Evolutionary conservation across 2,329 filamentous ascomycete genomes (phyloP).

Genomic region (Daldinia sp.): DNA sequence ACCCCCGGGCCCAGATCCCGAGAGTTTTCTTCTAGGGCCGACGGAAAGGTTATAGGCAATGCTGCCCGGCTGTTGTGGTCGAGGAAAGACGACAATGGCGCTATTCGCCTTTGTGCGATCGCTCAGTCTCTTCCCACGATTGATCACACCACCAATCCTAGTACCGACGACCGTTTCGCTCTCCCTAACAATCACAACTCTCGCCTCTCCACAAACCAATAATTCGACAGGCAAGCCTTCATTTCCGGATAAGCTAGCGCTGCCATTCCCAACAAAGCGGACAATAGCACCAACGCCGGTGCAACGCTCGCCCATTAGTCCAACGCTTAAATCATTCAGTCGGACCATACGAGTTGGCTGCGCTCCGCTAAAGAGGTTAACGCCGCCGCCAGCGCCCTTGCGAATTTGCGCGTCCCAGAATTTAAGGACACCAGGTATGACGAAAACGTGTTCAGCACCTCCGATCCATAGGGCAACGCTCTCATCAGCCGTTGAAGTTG

Average conservation of each 20-base stretch:
- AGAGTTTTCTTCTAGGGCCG: conserved; percentile 42
- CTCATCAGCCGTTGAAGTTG: conserved; percentile 59
- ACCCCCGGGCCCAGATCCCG: conserved; percentile 19
- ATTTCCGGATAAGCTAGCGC: conserved; percentile 36
- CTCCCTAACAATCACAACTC: conserved; percentile 63
- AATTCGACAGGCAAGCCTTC: conserved; percentile 61
- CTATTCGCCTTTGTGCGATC: conserved; percentile 52
- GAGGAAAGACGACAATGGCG: conserved; percentile 65
- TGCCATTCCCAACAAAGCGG: conserved; percentile 45
- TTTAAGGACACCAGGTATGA: conserved; percentile 62
- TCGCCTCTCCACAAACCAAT: conserved; percentile 63
- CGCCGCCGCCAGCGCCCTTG: conserved; percentile 58
- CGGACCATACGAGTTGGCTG: conserved; percentile 65
- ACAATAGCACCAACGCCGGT: conserved; percentile 59
- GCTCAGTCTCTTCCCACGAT: conserved; percentile 42
- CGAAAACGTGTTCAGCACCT: conserved; percentile 63
- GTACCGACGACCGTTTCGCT: conserved; percentile 58
- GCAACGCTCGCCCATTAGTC: conserved; percentile 65
- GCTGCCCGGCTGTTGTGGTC: conserved; percentile 52
- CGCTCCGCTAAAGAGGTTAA: conserved; percentile 64
- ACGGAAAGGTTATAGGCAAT: conserved; percentile 59
- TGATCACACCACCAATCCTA: conserved; percentile 53
- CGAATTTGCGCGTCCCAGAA: conserved; percentile 69
- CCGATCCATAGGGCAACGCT: conserved; percentile 66
- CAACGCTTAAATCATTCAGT: conserved; percentile 60